These are phyloP conservation scores for Macaranga tanarius DNA, from an alignment of 441 rosid genomes.

Conservation along the genomic window DNA sequence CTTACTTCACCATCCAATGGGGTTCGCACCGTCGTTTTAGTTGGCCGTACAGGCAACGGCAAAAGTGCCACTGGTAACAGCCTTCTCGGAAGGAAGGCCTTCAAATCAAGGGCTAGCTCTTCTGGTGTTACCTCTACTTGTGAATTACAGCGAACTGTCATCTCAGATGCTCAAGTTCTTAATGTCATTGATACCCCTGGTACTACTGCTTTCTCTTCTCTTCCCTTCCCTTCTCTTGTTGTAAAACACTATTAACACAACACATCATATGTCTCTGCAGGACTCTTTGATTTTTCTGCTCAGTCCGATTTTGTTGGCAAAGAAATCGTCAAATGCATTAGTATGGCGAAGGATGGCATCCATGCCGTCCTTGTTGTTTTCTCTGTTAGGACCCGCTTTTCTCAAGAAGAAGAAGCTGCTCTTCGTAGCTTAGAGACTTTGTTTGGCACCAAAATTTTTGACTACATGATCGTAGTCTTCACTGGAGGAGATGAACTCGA, in stretches of 20 bases:
- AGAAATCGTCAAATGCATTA: conserved; percentile 77
- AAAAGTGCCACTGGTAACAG: conserved; percentile 92
- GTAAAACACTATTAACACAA: too few relatives aligned
- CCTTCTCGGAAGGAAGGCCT: conserved; percentile 67
- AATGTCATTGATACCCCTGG: conserved; percentile 93
- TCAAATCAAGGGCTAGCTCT: conserved; percentile 62
- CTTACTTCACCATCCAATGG: conserved; percentile 44
- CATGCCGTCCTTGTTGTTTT: conserved; percentile 75
- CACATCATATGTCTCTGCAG: conserved; percentile 40
- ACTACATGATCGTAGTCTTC: conserved; percentile 77
- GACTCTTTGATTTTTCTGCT: conserved; percentile 69
- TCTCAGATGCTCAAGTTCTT: conserved; percentile 56
- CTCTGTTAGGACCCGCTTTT: conserved; percentile 58
- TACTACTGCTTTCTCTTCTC: too few relatives aligned
- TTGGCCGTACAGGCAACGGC: conserved; percentile 92
- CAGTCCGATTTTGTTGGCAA: conserved; percentile 58
- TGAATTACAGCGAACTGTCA: conserved; percentile 49
- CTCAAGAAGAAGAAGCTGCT: conserved; percentile 66
- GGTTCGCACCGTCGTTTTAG: conserved; percentile 59
- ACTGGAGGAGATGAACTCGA: conserved; percentile 93
- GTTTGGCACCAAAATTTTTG: conserved; percentile 65
- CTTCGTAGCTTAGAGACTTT: conserved; percentile 58
- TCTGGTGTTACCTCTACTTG: conserved; percentile 66
- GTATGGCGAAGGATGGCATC: conserved; percentile 81
- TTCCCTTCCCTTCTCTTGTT: too few relatives aligned